These are phyloP conservation scores for Lolium perenne DNA, from an alignment of 176 grass and related monocot species.

Conservation along the genomic window DNA sequence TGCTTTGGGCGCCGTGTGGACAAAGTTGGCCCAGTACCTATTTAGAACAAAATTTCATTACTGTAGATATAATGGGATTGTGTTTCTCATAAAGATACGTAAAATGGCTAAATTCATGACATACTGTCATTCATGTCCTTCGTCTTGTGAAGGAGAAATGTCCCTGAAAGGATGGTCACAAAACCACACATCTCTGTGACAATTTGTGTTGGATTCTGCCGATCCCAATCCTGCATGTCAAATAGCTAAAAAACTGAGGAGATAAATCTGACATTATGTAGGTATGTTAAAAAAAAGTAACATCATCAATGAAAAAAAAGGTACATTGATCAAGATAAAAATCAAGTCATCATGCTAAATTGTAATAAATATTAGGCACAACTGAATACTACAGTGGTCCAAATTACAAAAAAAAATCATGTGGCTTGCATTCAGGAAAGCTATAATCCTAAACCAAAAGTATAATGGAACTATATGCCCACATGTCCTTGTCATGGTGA, in stretches of 20 bases:
- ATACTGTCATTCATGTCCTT: slow-evolving; percentile 77
- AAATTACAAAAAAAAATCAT: slow-evolving; percentile 6
- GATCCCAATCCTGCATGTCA: slow-evolving; percentile 75
- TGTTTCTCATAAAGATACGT: slow-evolving; percentile 1
- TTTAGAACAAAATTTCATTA: slow-evolving; percentile 16
- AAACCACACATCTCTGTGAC: slow-evolving; percentile 81
- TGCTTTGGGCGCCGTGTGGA: slow-evolving; percentile 44
- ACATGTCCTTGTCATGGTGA: slow-evolving; percentile 2
- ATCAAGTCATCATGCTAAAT: slow-evolving; percentile 23
- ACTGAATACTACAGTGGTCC: background rate
- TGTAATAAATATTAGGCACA: slow-evolving; percentile 20
- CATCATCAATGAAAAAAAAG: slow-evolving; percentile 8
- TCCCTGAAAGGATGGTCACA: slow-evolving; percentile 82
- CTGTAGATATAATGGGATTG: slow-evolving; percentile 21
- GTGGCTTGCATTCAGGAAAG: background rate
- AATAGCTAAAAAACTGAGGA: slow-evolving; percentile 21
- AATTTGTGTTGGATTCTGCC: slow-evolving; percentile 84
- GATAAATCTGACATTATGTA: background rate
- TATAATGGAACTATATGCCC: slow-evolving; percentile 4
- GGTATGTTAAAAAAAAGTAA: background rate
- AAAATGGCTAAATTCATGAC: slow-evolving; percentile 21
- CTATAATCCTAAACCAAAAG: slow-evolving; percentile 3
- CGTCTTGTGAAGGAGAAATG: slow-evolving; percentile 85
- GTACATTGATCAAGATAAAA: background rate
- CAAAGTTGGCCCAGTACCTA: slow-evolving; percentile 52